These are phyloP conservation scores for Daedaleopsis nitida DNA, from an alignment of 768 basidiomycete species.

Conservation along the genomic window DNA sequence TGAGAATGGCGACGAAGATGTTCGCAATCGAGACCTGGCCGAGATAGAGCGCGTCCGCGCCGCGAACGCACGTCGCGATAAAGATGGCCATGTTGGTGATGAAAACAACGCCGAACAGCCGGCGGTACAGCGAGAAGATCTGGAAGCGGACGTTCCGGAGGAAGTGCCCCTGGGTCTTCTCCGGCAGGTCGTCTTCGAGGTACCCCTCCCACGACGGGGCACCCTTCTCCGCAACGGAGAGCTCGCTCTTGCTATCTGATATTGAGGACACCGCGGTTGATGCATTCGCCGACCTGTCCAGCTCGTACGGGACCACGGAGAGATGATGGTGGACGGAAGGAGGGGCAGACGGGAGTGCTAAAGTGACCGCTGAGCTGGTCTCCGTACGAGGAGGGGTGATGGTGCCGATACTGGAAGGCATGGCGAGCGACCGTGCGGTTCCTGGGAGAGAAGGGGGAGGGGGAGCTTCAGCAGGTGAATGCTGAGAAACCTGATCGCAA, in stretches of 20 bases:
- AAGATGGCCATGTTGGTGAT: constrained; percentile 48
- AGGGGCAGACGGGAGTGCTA: constrained; percentile 1
- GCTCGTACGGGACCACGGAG: not conserved
- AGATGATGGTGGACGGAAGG: not conserved
- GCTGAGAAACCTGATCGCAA: not conserved
- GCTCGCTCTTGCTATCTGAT: constrained; percentile 17
- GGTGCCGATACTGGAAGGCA: constrained; percentile 2
- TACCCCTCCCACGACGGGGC: constrained; percentile 47
- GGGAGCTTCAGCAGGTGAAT: not conserved
- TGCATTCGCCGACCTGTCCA: constrained; percentile 3
- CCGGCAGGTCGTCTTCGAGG: constrained; percentile 48
- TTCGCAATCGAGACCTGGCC: constrained; percentile 44
- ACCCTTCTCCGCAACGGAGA: constrained; percentile 22
- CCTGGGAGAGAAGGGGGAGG: not conserved
- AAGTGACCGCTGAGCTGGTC: not conserved
- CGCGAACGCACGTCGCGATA: constrained; percentile 39
- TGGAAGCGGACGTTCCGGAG: constrained; percentile 53
- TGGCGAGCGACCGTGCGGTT: not conserved
- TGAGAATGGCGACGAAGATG: constrained; percentile 41
- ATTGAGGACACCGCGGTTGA: constrained; percentile 18
- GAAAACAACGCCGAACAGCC: constrained; percentile 54
- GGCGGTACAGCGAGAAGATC: constrained; percentile 53
- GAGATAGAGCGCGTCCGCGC: constrained; percentile 32
- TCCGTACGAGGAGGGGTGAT: not conserved
- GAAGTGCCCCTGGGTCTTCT: constrained; percentile 45